These are phyloP conservation scores for Alternaria sp. DNA, from an alignment of 2,329 filamentous ascomycete genomes.

Conservation along the genomic window DNA sequence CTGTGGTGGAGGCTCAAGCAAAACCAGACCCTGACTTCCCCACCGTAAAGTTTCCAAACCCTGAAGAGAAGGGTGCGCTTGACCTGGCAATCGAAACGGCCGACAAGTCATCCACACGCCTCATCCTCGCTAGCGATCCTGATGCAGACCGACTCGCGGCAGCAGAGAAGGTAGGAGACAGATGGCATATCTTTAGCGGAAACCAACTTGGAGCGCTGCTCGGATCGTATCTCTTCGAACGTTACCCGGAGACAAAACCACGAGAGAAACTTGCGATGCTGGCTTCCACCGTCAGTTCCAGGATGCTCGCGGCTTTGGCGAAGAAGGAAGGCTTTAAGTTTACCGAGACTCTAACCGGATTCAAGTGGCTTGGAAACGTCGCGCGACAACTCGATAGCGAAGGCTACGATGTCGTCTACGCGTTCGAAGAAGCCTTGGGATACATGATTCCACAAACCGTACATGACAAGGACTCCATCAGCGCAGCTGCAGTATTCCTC, in stretches of 20 bases:
- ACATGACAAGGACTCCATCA: constrained; percentile 72
- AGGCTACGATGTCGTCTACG: constrained; percentile 64
- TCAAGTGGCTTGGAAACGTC: constrained; percentile 73
- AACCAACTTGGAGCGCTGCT: constrained; percentile 71
- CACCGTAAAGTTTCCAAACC: constrained; percentile 71
- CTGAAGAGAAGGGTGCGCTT: constrained; percentile 70
- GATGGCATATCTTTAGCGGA: constrained; percentile 70
- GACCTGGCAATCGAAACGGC: constrained; percentile 67
- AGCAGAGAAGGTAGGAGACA: constrained; percentile 65
- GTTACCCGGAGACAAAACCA: constrained; percentile 48
- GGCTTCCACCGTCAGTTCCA: constrained; percentile 70
- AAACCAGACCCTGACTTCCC: constrained; percentile 71
- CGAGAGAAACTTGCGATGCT: constrained; percentile 63
- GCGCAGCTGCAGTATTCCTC: constrained; percentile 68
- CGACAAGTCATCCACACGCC: constrained; percentile 56
- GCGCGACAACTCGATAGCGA: constrained; percentile 60
- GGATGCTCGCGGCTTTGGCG: constrained; percentile 69
- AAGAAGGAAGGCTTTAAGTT: constrained; percentile 64
- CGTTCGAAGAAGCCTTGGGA: constrained; percentile 72
- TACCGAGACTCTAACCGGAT: constrained; percentile 70
- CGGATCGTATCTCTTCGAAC: constrained; percentile 65
- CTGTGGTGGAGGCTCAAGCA: constrained; percentile 61
- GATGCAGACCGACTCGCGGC: constrained; percentile 72
- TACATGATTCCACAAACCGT: constrained; percentile 72
- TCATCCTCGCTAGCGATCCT: constrained; percentile 71